Evolutionary conservation across 2,329 filamentous ascomycete genomes (phyloP).

Genomic region (Thelonectria olida): DNA sequence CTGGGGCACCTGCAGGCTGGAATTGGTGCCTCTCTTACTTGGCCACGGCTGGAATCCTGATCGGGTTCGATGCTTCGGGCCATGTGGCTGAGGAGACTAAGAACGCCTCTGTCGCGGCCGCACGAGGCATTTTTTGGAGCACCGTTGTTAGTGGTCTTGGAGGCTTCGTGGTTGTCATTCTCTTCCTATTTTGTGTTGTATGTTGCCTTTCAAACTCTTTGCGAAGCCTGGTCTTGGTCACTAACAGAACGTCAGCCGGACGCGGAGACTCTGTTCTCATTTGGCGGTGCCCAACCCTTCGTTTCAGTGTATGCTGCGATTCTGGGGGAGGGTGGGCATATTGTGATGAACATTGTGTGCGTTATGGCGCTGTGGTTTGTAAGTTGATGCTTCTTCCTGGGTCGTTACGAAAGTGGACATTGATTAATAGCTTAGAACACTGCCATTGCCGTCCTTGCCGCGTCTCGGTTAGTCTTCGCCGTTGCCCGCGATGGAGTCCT

Average conservation of each 20-base stretch:
- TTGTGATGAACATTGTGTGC: constrained; percentile 70
- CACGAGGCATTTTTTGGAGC: constrained; percentile 68
- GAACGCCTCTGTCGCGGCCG: constrained; percentile 64
- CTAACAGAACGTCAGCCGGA: constrained; percentile 52
- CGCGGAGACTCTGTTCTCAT: constrained; percentile 60
- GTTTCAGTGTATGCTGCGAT: constrained; percentile 66
- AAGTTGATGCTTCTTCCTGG: constrained; percentile 34
- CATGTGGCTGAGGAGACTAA: constrained; percentile 71
- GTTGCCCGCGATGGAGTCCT: constrained; percentile 69
- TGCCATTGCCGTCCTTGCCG: constrained; percentile 66
- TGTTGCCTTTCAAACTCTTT: constrained; percentile 29
- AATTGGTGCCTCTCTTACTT: constrained; percentile 72
- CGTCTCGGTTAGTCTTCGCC: constrained; percentile 69
- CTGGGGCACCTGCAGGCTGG: constrained; percentile 64
- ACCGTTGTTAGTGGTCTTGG: constrained; percentile 65
- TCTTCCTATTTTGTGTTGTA: constrained; percentile 67
- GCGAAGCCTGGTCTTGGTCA: not conserved
- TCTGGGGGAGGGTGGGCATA: constrained; percentile 63
- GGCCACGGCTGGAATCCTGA: constrained; percentile 67
- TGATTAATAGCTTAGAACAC: constrained; percentile 55
- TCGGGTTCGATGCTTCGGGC: constrained; percentile 69
- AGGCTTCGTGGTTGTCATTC: constrained; percentile 63
- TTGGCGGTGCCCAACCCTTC: constrained; percentile 66
- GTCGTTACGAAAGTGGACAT: not conserved
- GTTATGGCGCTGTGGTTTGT: constrained; percentile 60